These are phyloP conservation scores for Xylaria sp. DNA, from an alignment of 2,329 filamentous ascomycete genomes.

Conservation along the genomic window DNA sequence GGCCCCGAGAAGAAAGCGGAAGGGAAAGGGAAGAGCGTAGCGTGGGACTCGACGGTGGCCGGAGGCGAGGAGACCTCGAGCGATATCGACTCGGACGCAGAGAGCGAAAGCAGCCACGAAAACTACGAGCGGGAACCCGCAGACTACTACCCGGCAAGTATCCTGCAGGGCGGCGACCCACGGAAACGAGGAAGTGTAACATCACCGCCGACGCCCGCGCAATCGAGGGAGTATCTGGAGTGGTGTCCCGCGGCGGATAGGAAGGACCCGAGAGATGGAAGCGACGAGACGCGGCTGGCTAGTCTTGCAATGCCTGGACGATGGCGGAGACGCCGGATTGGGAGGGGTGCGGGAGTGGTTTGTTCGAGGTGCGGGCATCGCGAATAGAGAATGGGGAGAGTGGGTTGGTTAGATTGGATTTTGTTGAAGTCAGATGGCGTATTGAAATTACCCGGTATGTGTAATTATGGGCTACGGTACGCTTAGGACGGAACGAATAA, in stretches of 20 bases:
- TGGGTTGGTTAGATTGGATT: not conserved
- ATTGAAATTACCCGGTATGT: no score
- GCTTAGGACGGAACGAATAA: not conserved
- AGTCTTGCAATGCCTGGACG: constrained; percentile 31
- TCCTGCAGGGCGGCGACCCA: not conserved
- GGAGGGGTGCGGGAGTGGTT: not conserved
- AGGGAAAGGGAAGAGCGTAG: constrained; percentile 30
- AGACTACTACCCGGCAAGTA: not conserved
- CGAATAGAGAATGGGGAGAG: not conserved
- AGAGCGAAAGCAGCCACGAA: constrained; percentile 8
- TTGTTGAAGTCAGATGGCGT: not conserved
- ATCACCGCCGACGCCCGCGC: constrained; percentile 36
- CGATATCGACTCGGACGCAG: not conserved
- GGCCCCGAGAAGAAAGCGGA: not conserved
- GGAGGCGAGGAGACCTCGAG: constrained; percentile 15
- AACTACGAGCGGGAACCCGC: not conserved
- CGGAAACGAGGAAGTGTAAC: not conserved
- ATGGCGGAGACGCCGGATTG: not conserved
- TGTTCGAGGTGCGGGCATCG: constrained; percentile 19
- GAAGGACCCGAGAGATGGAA: constrained; percentile 7
- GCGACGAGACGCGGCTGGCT: constrained; percentile 25
- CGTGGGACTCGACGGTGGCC: constrained; percentile 25
- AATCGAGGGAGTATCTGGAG: constrained; percentile 43
- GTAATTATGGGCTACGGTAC: not conserved
- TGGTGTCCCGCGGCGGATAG: constrained; percentile 24